Evolutionary conservation across 2,329 filamentous ascomycete species (phyloP).

Genomic region (Stromatinia cepivora): DNA sequence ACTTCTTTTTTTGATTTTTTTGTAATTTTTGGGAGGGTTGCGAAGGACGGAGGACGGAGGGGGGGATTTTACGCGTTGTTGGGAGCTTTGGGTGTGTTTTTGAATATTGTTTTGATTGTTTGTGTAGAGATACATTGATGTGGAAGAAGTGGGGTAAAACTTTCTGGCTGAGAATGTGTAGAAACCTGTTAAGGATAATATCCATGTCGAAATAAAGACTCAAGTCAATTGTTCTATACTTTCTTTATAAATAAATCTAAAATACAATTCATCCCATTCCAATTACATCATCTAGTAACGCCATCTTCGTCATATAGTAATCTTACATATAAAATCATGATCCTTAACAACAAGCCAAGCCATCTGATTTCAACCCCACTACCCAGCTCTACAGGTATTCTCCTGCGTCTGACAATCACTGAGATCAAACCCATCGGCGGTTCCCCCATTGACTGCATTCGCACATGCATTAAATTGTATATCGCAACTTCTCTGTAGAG

Average conservation of each 20-base stretch:
- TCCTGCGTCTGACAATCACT: conserved; percentile 34
- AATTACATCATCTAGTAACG: background rate
- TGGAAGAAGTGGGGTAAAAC: too few relatives aligned
- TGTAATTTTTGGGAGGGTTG: too few relatives aligned
- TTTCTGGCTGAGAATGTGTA: too few relatives aligned
- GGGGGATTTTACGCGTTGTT: too few relatives aligned
- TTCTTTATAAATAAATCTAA: background rate
- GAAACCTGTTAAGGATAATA: too few relatives aligned
- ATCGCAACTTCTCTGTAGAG: conserved; percentile 60
- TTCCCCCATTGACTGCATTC: conserved; percentile 55
- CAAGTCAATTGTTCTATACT: background rate
- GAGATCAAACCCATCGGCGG: conserved; percentile 28
- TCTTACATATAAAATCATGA: background rate
- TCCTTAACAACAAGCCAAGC: too few relatives aligned
- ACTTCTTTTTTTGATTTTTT: background rate
- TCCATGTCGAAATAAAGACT: too few relatives aligned
- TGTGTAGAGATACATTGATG: too few relatives aligned
- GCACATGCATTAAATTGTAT: conserved; percentile 63
- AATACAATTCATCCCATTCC: background rate
- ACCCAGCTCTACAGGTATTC: conserved; percentile 25
- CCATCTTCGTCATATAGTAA: background rate
- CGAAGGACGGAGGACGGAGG: too few relatives aligned
- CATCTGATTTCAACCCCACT: background rate
- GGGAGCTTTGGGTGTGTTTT: too few relatives aligned
- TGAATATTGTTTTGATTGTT: too few relatives aligned